phyloP scores from a whole-genome alignment of 345 rosid genomes.

The Syzygium grande region DNA sequence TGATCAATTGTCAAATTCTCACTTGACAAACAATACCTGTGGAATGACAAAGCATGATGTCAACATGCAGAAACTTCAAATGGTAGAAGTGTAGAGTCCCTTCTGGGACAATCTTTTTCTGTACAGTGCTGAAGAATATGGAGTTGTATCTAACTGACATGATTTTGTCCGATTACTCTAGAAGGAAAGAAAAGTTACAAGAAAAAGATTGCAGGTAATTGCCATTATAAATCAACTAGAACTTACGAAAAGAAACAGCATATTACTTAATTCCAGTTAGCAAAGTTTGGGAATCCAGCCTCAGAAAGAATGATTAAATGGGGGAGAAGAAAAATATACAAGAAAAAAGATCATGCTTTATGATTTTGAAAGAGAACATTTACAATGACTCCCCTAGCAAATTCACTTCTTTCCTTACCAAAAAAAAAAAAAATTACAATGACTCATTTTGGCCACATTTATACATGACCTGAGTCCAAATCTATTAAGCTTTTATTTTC shows the following conservation, averaged over 20 bases:
- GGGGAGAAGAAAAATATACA: neutral
- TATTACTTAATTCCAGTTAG: neutral
- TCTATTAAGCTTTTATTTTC: neutral
- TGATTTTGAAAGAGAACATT: neutral
- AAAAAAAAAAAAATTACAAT: too few species aligned
- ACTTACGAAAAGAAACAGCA: neutral
- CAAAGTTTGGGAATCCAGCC: neutral
- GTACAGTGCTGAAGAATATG: neutral
- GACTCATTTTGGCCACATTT: neutral
- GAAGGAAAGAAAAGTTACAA: neutral
- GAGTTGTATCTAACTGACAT: neutral
- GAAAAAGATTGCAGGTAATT: neutral
- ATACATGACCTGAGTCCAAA: neutral
- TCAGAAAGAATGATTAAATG: neutral
- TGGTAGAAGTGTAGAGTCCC: neutral
- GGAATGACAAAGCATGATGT: neutral
- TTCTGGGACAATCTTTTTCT: neutral
- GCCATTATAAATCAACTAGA: neutral
- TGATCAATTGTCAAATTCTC: slow-evolving; percentile 90
- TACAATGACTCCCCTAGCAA: neutral
- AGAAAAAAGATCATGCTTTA: neutral
- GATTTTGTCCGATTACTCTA: neutral
- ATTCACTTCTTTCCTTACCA: too few species aligned
- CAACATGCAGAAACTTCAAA: neutral
- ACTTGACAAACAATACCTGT: slow-evolving; percentile 68